phyloP scores from a whole-genome alignment of 2,329 filamentous ascomycete genomes.

The Colletotrichum lupini region DNA sequence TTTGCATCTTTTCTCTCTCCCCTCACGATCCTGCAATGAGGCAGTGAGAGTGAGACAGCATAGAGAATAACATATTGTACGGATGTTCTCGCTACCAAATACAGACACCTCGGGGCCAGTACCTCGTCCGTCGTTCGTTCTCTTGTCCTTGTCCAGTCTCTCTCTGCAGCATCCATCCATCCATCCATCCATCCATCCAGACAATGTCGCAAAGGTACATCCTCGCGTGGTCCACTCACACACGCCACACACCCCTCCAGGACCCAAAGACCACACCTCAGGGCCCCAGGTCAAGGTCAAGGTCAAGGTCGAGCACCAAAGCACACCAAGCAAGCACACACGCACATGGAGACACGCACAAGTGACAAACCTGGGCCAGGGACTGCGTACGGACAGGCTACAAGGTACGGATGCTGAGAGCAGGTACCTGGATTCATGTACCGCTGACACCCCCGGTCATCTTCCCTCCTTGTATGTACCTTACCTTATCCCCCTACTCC shows the following conservation, averaged over 20 bases:
- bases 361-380: neutral
- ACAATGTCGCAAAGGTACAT: neutral
- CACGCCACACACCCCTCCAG: neutral
- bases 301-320: neutral
- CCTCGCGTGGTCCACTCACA: neutral
- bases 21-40: neutral
- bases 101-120: neutral
- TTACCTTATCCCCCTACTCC: neutral
- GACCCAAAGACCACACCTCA: conserved; percentile 3
- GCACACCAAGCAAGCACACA: conserved; percentile 1
- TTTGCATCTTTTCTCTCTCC: neutral
- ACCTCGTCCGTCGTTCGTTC: neutral
- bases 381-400: too few relatives aligned
- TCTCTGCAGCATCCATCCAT: neutral
- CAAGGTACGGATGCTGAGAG: neutral
- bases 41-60: neutral
- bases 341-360: neutral
- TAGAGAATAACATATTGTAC: neutral
- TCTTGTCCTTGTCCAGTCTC: neutral
- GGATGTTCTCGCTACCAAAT: neutral
- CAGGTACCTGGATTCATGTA: conserved; percentile 1
- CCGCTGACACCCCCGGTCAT: neutral
- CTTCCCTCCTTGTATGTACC: neutral
- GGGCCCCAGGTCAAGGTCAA: conserved; percentile 8
- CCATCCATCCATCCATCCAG: neutral